Percentiles rank a stretch among this genome's conserved stretches.
These are phyloP conservation scores for Phyllostachys edulis DNA, from an alignment of 176 grass and related monocot genomes.

Conservation along the genomic window DNA sequence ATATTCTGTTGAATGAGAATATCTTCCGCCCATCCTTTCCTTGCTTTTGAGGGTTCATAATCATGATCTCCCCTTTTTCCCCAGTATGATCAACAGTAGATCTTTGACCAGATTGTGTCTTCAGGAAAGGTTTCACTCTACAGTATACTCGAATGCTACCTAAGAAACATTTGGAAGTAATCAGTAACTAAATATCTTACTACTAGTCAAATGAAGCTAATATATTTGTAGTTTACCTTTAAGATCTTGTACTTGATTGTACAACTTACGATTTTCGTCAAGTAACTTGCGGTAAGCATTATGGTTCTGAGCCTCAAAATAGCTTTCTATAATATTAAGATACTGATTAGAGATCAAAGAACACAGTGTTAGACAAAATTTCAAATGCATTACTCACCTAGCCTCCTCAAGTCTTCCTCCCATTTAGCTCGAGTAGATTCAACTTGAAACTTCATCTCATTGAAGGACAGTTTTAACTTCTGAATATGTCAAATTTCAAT, in stretches of 20 bases:
- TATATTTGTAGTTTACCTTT: constrained; percentile 54
- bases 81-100: constrained; percentile 75
- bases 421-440: constrained; percentile 60
- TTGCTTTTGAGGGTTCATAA: constrained; percentile 66
- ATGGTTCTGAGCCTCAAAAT: constrained; percentile 55
- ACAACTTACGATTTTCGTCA: constrained; percentile 74
- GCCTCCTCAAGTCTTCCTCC: constrained; percentile 58
- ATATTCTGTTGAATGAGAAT: constrained; percentile 84
- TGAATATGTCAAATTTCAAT: constrained; percentile 38
- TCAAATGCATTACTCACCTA: constrained; percentile 44
- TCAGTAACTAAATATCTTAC: constrained; percentile 2
- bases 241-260: constrained; percentile 92
- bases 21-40: constrained; percentile 69
- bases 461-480: constrained; percentile 59
- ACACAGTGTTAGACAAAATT: neutral
- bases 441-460: constrained; percentile 66
- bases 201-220: constrained; percentile 8
- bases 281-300: constrained; percentile 62
- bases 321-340: constrained; percentile 46
- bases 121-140: constrained; percentile 72
- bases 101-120: constrained; percentile 46
- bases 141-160: constrained; percentile 85
- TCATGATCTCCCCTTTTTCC: constrained; percentile 68
- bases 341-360: constrained; percentile 13
- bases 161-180: constrained; percentile 25